A percentile compares a stretch with the other conserved stretches of the same genome.
These are phyloP conservation scores for Dactylorhiza incarnata DNA, from an alignment of 106 monocot genomes.

Conservation along the genomic window DNA sequence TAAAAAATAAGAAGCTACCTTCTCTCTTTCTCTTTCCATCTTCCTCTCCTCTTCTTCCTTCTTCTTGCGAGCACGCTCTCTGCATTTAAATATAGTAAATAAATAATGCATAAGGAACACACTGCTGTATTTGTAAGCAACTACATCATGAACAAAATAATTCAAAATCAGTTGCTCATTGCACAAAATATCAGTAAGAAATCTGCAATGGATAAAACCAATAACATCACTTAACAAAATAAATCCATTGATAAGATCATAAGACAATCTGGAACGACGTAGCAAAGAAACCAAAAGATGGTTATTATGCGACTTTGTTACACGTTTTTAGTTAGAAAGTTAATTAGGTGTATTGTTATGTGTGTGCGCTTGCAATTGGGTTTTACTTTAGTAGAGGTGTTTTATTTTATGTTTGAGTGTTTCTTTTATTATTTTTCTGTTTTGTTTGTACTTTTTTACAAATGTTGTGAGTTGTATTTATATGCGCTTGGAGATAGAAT, in stretches of 20 bases:
- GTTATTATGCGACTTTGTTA: neutral
- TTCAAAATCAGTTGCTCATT: neutral
- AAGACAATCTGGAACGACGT: neutral
- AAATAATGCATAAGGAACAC: neutral
- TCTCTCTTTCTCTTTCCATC: constrained; percentile 93
- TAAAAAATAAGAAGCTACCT: constrained; percentile 35
- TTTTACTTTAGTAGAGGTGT: too few species aligned
- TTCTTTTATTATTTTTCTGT: too few species aligned
- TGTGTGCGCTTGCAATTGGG: too few species aligned
- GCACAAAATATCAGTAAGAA: neutral
- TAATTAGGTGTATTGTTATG: too few species aligned
- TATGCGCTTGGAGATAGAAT: too few species aligned
- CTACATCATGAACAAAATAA: neutral
- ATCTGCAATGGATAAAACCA: neutral
- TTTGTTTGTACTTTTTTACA: too few species aligned
- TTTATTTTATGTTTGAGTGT: too few species aligned
- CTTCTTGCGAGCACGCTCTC: constrained; percentile 91
- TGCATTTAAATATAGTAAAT: constrained; percentile 21
- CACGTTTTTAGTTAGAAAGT: too few species aligned
- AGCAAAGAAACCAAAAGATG: neutral
- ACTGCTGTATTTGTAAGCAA: neutral
- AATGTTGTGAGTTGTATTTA: too few species aligned
- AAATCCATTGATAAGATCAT: too few species aligned
- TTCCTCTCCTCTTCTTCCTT: constrained; percentile 95
- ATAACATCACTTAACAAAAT: neutral